Base-by-base conservation (phyloP, 495 filamentous ascomycete genomes). In the Cryomyces minteri region DNA sequence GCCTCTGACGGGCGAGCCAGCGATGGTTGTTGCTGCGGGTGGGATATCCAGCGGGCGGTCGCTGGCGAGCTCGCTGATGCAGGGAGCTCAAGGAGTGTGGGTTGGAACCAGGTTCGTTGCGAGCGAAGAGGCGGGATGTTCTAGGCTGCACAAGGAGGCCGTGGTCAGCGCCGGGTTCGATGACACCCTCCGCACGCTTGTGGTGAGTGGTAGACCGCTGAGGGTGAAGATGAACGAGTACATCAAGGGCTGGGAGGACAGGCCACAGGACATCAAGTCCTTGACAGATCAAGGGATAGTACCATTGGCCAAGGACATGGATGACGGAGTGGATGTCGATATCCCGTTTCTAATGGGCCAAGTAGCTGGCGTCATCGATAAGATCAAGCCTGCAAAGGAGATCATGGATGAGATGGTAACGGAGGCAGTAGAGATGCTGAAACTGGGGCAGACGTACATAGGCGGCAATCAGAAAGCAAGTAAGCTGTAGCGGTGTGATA, bases 281-380 rank as follows among this genome's bases (percentile, higher is more conserved):
- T 65, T 93, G 67, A 84, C 77, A 40, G 72, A 70, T 31, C 66
- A 70, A 54, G 86, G 86, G 3, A 58, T 90, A 31, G 79, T 90
- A 50, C 86, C 86, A 1, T 64, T 92, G 54, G 72, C 79, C 64
- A 66, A 80, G 57, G 86, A 94, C 62, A 60, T 93, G 58, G 81
- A 88, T 39, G 82, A 79, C 5, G 70, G 66, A 14, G 74, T 73
- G 45, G 84, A 90, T 48, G 64, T 90, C 34, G 84, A 93, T 55
- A 67, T 79, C 46, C 86, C 86, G 31, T 87, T 84, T 61, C 51
- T 94, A 51, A 94, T 94, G 86, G 86, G 86, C n/a, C 84, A 92
- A 66, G 86, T 94, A 11, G 81, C 85, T 0, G 88, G 80, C 2
- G 66, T 73, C 7, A 76, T 95, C 29, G 58, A 63, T 37, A 72